Percentiles rank a stretch among this genome's conserved stretches.
These are phyloP conservation scores for Camelina sativa DNA, from an alignment of 345 rosid genomes.

Conservation along the genomic window DNA sequence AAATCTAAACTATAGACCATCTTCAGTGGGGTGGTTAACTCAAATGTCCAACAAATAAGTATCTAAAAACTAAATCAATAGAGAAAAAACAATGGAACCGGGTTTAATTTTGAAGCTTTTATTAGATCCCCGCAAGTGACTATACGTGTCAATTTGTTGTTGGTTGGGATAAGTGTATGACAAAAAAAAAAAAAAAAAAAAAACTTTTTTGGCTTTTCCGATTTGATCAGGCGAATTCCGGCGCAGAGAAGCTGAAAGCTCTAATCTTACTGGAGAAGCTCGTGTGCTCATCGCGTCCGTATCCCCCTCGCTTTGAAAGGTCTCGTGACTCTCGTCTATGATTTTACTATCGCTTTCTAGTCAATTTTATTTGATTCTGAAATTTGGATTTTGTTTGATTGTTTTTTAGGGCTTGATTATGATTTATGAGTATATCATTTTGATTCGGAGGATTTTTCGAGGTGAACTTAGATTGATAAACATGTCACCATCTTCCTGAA, in stretches of 20 bases:
- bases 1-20: too few relatives aligned
- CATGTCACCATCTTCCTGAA: neutral
- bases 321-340: neutral
- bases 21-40: too few relatives aligned
- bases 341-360: neutral
- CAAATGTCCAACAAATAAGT: too few relatives aligned
- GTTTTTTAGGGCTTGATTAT: slow-evolving; percentile 53
- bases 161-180: too few relatives aligned
- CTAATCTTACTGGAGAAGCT: slow-evolving; percentile 78
- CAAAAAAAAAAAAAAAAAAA: too few relatives aligned
- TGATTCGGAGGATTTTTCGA: too few relatives aligned
- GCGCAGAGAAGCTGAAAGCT: slow-evolving; percentile 46
- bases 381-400: slow-evolving; percentile 4
- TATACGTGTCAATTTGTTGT: too few relatives aligned
- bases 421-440: slow-evolving; percentile 58
- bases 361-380: neutral
- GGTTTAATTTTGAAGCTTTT: too few relatives aligned
- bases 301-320: slow-evolving; percentile 84
- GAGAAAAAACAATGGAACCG: too few relatives aligned
- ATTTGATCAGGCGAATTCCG: slow-evolving; percentile 30
- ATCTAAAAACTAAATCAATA: too few relatives aligned
- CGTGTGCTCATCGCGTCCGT: slow-evolving; percentile 75
- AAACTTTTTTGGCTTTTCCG: neutral
- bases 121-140: too few relatives aligned
- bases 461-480: too few relatives aligned